These are phyloP conservation scores for Lagenaria siceraria DNA, from an alignment of 306 rosid genomes.

Conservation along the genomic window DNA sequence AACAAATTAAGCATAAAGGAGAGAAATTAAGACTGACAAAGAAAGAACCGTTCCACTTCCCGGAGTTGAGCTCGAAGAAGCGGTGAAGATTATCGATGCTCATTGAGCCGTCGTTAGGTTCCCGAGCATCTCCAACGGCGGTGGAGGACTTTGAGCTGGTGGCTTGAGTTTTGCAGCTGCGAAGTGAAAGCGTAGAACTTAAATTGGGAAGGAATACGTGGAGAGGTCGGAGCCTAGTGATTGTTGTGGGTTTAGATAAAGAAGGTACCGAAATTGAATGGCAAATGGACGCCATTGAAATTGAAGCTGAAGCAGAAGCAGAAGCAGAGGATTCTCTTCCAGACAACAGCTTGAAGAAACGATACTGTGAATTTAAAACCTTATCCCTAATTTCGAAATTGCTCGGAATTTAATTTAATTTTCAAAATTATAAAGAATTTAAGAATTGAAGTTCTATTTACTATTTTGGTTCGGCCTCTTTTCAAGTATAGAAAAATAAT, in stretches of 20 bases:
- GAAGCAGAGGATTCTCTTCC: neutral
- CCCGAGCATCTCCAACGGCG: constrained; percentile 25
- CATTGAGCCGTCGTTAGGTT: constrained; percentile 35
- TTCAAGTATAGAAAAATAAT: too few species aligned
- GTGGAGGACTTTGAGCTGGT: constrained; percentile 25
- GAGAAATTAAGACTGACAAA: constrained; percentile 30
- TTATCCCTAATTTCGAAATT: constrained; percentile 7
- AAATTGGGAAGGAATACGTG: constrained; percentile 5
- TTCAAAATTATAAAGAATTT: too few species aligned
- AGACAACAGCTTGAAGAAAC: neutral
- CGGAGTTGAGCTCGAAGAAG: constrained; percentile 49
- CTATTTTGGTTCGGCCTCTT: too few species aligned
- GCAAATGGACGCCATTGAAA: constrained; percentile 50
- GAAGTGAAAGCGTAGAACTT: constrained; percentile 7
- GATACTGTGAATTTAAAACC: neutral
- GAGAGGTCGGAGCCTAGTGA: constrained; percentile 7
- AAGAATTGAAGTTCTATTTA: too few species aligned
- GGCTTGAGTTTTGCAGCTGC: constrained; percentile 29
- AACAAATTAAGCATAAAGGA: neutral
- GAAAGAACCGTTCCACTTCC: constrained; percentile 89
- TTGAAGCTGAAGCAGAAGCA: neutral
- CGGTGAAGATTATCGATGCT: constrained; percentile 58
- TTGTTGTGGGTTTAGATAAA: constrained; percentile 12
- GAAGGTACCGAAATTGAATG: constrained; percentile 28
- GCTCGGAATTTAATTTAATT: too few species aligned